Percentiles rank a stretch among this genome's conserved stretches.
Conservation (phyloP, 768 basidiomycete species). For the Russula earlei region DNA sequence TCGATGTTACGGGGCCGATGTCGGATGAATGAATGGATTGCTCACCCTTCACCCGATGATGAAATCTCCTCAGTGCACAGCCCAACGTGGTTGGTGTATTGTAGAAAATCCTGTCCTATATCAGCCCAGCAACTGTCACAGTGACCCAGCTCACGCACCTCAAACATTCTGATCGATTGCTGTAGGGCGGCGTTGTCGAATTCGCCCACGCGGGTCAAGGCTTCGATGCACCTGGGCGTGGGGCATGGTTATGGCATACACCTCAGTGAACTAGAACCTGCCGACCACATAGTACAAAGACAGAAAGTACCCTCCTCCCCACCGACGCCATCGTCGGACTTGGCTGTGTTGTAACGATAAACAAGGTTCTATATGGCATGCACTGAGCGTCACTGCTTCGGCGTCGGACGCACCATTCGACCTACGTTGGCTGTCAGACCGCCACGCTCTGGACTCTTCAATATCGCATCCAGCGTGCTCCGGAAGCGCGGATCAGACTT, state of each 20-base stretch:
- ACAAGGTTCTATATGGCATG: slow-evolving; percentile 54
- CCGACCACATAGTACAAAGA: slow-evolving; percentile 71
- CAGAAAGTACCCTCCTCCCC: slow-evolving; percentile 95
- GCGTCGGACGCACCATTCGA: slow-evolving; percentile 1
- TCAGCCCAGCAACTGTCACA: not conserved
- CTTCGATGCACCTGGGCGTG: slow-evolving; percentile 67
- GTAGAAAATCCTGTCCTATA: slow-evolving; percentile 51
- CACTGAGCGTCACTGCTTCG: slow-evolving; percentile 2
- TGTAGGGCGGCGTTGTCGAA: slow-evolving; percentile 58
- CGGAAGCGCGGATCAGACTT: slow-evolving; percentile 86
- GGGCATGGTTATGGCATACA: not conserved
- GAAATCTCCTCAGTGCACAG: slow-evolving; percentile 83
- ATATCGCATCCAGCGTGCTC: slow-evolving; percentile 70
- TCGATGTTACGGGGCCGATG: slow-evolving; percentile 6
- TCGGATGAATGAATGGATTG: slow-evolving; percentile 6
- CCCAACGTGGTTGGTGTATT: slow-evolving; percentile 82
- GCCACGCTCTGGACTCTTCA: slow-evolving; percentile 83
- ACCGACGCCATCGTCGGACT: slow-evolving; percentile 88
- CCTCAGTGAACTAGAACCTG: not conserved
- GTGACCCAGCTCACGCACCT: slow-evolving; percentile 37
- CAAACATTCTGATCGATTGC: slow-evolving; percentile 79
- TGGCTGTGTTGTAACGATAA: slow-evolving; percentile 80
- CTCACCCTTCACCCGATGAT: slow-evolving; percentile 73
- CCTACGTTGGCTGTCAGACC: slow-evolving; percentile 82
- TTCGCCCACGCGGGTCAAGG: slow-evolving; percentile 78